These are phyloP conservation scores for Fusarium pseudograminearum DNA, from an alignment of 2,329 filamentous ascomycete genomes.

Conservation along the genomic window DNA sequence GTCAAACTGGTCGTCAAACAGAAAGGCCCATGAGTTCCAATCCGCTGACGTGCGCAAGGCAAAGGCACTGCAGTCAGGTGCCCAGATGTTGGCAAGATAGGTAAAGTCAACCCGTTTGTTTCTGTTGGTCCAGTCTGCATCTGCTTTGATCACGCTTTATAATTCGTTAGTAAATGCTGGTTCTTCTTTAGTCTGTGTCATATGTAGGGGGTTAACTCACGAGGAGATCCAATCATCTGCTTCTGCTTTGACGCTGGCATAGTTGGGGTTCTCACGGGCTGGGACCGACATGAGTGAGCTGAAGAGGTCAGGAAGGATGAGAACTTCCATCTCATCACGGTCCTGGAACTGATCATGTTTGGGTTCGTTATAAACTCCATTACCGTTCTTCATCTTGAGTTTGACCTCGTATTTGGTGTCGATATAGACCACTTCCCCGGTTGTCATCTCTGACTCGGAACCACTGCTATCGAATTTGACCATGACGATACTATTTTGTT, in stretches of 20 bases:
- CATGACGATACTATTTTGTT: background rate
- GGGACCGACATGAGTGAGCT: background rate
- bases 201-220: background rate
- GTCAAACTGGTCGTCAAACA: background rate
- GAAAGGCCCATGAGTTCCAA: background rate
- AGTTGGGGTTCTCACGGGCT: background rate
- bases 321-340: background rate
- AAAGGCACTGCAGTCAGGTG: background rate
- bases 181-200: background rate
- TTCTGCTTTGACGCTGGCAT: background rate
- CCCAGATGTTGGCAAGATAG: background rate
- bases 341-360: background rate
- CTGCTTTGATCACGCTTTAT: background rate
- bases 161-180: accelerated
- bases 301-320: background rate
- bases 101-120: background rate
- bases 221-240: background rate
- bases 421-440: background rate
- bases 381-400: background rate
- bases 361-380: background rate
- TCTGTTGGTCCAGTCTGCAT: background rate
- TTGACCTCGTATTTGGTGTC: background rate
- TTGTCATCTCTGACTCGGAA: background rate
- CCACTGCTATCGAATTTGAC: background rate
- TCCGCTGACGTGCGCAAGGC: background rate